A percentile compares a stretch with the other conserved stretches of the same genome.
Conservation (phyloP, 2,329 filamentous ascomycete species). For the Fusarium sp. region DNA sequence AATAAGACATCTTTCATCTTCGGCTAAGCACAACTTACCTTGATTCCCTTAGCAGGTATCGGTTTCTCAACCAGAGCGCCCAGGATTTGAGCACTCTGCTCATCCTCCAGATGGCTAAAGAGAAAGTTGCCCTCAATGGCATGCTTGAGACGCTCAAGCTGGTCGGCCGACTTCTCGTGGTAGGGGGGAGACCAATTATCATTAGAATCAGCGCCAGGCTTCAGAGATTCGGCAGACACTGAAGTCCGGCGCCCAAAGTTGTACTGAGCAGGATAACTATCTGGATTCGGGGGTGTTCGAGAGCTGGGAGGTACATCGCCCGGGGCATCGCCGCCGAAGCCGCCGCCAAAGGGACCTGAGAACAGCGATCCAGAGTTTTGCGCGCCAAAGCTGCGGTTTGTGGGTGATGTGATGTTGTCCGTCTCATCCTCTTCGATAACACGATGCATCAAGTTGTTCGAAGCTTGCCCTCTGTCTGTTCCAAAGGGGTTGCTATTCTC, state of each 20-base stretch:
- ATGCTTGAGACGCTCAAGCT: slow-evolving; percentile 80
- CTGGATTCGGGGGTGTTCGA: slow-evolving; percentile 65
- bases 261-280: slow-evolving; percentile 90
- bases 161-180: slow-evolving; percentile 85
- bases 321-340: slow-evolving; percentile 58
- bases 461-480: slow-evolving; percentile 34
- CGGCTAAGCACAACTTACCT: slow-evolving; percentile 57
- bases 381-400: slow-evolving; percentile 68
- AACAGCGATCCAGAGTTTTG: slow-evolving; percentile 54
- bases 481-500: slow-evolving; percentile 59
- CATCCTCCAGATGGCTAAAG: slow-evolving; percentile 94
- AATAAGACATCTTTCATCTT: slow-evolving; percentile 23
- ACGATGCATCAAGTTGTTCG: slow-evolving; percentile 56
- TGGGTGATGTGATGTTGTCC: slow-evolving; percentile 81
- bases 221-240: slow-evolving; percentile 95
- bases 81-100: slow-evolving; percentile 87
- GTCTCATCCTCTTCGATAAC: slow-evolving; percentile 88
- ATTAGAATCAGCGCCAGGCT: slow-evolving; percentile 83
- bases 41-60: slow-evolving; percentile 89
- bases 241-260: slow-evolving; percentile 94
- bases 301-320: slow-evolving; percentile 60
- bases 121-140: slow-evolving; percentile 93
- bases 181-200: slow-evolving; percentile 92
- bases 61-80: slow-evolving; percentile 94
- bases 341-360: slow-evolving; percentile 62